Conservation (phyloP, 441 rosid species). For the Hypseocharis bilobata region DNA sequence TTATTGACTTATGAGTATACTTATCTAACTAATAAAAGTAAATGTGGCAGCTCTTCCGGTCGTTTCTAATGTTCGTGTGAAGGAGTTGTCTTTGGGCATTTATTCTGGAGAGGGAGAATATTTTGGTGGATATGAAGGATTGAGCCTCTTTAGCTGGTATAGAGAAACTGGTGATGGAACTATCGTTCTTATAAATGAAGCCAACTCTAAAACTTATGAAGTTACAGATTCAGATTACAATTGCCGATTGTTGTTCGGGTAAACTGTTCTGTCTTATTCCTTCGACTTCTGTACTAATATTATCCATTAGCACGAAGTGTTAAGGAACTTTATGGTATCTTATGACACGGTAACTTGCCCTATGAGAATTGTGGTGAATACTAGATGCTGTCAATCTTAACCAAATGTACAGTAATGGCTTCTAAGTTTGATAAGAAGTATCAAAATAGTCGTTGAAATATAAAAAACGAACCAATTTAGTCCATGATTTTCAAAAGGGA, state of each 20-base stretch:
- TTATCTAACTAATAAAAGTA: slow-evolving; percentile 12
- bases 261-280: slow-evolving; percentile 24
- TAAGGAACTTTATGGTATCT: background rate
- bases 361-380: background rate
- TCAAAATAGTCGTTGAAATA: too few species aligned
- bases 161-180: slow-evolving; percentile 72
- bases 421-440: too few species aligned
- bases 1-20: slow-evolving; percentile 3
- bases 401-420: background rate
- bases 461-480: too few species aligned
- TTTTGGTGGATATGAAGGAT: slow-evolving; percentile 88
- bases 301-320: background rate
- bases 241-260: slow-evolving; percentile 79
- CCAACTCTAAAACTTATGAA: slow-evolving; percentile 63
- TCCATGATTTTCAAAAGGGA: too few species aligned
- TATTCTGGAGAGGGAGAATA: slow-evolving; percentile 89
- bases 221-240: slow-evolving; percentile 75
- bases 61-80: slow-evolving; percentile 57
- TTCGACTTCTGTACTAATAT: background rate
- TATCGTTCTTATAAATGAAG: slow-evolving; percentile 51
- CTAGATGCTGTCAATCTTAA: background rate
- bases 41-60: slow-evolving; percentile 59
- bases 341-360: background rate
- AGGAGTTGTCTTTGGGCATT: slow-evolving; percentile 47
- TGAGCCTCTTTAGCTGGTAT: slow-evolving; percentile 85